phyloP scores from a whole-genome alignment of 805 yeast species.

The Pichia nanzhaoensis region DNA sequence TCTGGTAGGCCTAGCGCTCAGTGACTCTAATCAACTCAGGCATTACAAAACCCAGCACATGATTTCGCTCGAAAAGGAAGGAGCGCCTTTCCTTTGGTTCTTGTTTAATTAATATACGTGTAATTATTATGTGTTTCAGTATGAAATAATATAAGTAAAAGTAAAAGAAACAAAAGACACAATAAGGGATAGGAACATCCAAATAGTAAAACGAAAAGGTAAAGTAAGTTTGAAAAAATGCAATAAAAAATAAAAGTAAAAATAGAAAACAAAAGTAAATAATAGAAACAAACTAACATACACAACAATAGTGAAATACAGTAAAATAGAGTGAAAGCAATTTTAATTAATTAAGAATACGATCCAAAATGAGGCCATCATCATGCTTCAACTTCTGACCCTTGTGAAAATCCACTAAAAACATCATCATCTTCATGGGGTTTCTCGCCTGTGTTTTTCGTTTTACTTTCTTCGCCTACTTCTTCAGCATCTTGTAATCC shows the following conservation, averaged over 20 bases:
- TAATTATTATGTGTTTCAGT: too few species aligned
- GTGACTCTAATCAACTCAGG: too few species aligned
- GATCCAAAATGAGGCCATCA: too few species aligned
- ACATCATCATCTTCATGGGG: slow-evolving; percentile 23
- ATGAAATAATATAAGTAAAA: too few species aligned
- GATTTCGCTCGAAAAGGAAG: slow-evolving; percentile 4
- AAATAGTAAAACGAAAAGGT: not conserved
- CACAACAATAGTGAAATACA: not conserved
- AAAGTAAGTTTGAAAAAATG: not conserved
- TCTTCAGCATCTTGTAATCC: slow-evolving; percentile 10
- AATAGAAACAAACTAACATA: not conserved
- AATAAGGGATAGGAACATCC: too few species aligned
- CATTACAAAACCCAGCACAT: not conserved
- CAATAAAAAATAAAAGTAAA: not conserved
- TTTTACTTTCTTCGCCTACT: not conserved
- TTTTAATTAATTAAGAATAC: not conserved
- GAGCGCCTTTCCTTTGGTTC: not conserved
- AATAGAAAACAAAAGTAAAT: not conserved
- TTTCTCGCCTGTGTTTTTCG: slow-evolving; percentile 1
- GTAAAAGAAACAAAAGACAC: too few species aligned
- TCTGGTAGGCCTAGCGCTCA: too few species aligned
- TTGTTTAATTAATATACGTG: too few species aligned
- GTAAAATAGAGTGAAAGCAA: not conserved
- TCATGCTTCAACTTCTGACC: slow-evolving; percentile 24
- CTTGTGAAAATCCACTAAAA: slow-evolving; percentile 42